Conservation (phyloP, 2,329 filamentous ascomycete species). For the Xylariaceae sp. region DNA sequence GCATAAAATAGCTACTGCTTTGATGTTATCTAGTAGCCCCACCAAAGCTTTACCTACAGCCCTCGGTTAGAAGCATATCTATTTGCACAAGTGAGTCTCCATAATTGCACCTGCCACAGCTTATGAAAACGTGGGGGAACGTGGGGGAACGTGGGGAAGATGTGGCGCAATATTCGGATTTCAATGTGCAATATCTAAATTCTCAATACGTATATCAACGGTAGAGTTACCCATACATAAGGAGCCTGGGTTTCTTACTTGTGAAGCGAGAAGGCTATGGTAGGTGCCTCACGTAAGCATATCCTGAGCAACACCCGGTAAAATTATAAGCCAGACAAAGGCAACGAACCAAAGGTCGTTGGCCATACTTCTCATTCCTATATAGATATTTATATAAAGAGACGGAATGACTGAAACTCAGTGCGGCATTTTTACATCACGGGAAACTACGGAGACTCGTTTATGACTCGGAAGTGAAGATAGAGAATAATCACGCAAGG, state of each 20-base stretch:
- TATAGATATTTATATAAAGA: not conserved
- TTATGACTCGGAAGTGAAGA: too few relatives aligned
- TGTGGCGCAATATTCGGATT: too few relatives aligned
- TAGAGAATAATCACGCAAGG: not conserved
- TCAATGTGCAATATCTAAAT: too few relatives aligned
- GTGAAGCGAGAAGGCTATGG: not conserved
- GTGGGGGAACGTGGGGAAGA: too few relatives aligned
- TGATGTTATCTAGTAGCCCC: too few relatives aligned
- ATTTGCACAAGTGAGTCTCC: too few relatives aligned
- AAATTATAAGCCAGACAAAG: not conserved
- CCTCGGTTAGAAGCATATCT: too few relatives aligned
- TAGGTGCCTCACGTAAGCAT: not conserved
- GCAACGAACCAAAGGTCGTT: not conserved
- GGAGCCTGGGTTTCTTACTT: not conserved
- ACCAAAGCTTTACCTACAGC: too few relatives aligned
- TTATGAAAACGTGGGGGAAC: too few relatives aligned
- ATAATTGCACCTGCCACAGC: too few relatives aligned
- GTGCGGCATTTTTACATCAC: constrained; percentile 1
- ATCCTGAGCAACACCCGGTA: not conserved
- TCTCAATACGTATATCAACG: not conserved
- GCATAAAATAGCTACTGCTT: too few relatives aligned
- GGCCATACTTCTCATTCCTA: not conserved
- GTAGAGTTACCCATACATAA: not conserved
- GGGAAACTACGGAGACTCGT: constrained; percentile 15
- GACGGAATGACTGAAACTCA: not conserved